phyloP scores from a whole-genome alignment of 1,284 basidiomycete genomes.

The Takashimella koratensis region DNA sequence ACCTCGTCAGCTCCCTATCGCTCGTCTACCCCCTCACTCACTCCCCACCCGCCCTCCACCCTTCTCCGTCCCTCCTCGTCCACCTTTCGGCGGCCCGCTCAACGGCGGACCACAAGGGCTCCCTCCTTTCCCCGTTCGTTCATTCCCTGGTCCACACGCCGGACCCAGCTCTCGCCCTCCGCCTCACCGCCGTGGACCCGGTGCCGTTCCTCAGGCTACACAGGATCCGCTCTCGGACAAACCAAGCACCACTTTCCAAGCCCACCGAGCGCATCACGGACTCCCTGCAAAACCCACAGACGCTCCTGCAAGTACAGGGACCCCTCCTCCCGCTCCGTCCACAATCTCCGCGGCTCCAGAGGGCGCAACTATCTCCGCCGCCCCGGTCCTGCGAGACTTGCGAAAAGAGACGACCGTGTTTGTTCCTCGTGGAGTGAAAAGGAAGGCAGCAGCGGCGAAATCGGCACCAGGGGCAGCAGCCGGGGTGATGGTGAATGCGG shows the following conservation, averaged over 20 bases:
- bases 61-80: conserved; percentile 5
- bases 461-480: conserved; percentile 4
- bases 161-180: neutral
- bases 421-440: conserved; percentile 58
- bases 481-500: conserved; percentile 32
- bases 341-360: conserved; percentile 16
- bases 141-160: neutral
- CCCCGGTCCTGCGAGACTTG: conserved; percentile 78
- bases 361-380: conserved; percentile 70
- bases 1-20: conserved; percentile 20
- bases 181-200: too few relatives aligned
- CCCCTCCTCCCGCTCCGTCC: conserved; percentile 27
- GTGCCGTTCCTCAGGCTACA: neutral
- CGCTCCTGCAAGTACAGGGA: conserved; percentile 6
- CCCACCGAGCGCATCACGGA: conserved; percentile 2
- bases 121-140: neutral
- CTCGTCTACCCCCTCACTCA: conserved; percentile 13
- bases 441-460: conserved; percentile 16
- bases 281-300: neutral
- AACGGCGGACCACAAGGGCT: neutral
- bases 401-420: conserved; percentile 89
- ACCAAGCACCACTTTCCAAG: conserved; percentile 40
- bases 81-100: conserved; percentile 5
- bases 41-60: conserved; percentile 7
- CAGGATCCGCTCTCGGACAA: conserved; percentile 46